Evolutionary conservation across 1,284 basidiomycete species (phyloP).

Genomic region (Leucoagaricus sp.): DNA sequence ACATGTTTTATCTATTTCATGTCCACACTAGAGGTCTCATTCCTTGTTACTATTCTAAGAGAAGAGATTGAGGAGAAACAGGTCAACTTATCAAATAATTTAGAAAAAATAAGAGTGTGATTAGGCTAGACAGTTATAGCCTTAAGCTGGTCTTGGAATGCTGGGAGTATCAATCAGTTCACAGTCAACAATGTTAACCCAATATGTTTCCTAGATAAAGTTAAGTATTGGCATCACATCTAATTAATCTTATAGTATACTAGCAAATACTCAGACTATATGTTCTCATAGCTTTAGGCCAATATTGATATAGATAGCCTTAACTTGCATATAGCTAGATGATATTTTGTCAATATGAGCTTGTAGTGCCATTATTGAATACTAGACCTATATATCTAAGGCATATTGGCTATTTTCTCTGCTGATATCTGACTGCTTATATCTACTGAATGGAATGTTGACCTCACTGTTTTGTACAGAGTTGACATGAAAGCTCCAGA

Average conservation of each 20-base stretch:
- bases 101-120: too few species aligned
- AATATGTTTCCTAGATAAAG: too few species aligned
- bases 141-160: too few species aligned
- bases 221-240: too few species aligned
- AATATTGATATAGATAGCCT: neutral
- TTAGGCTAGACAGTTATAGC: too few species aligned
- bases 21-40: constrained; percentile 24
- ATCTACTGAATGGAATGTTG: constrained; percentile 77
- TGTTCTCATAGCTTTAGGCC: neutral
- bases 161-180: too few species aligned
- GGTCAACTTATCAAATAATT: too few species aligned
- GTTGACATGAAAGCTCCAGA: constrained; percentile 75
- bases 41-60: too few species aligned
- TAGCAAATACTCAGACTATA: too few species aligned
- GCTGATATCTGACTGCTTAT: constrained; percentile 77
- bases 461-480: constrained; percentile 67
- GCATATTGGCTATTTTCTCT: constrained; percentile 78
- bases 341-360: neutral
- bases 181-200: too few species aligned
- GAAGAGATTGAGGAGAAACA: too few species aligned
- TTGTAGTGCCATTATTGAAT: neutral
- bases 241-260: too few species aligned
- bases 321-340: neutral
- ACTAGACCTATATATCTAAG: constrained; percentile 54
- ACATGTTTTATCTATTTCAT: constrained; percentile 34